These are phyloP conservation scores for bread wheat (Triticum aestivum) DNA, from an alignment of 176 grass and related monocot genomes.

Conservation along the genomic window IWGSC_CS_RefSeq_v2.1 NC_057795.1:26754621-26755120, in stretches of 20 bases:
- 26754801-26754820: background rate
- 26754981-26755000: conserved; percentile 30
- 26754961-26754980: conserved; percentile 37
- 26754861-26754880: background rate
- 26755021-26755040: background rate
- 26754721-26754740: background rate
- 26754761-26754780: background rate
- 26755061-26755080: conserved; percentile 18
- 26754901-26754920: background rate
- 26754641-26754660: background rate
- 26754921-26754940: conserved; percentile 20
- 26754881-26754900: background rate
- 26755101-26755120: conserved; percentile 15
- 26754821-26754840: background rate
- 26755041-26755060: conserved; percentile 42
- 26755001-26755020: conserved; percentile 36
- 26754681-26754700: background rate
- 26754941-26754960: conserved; percentile 30
- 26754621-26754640: background rate
- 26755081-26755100: conserved; percentile 40
- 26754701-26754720: background rate
- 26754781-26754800: background rate
- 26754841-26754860: background rate
- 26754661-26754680: background rate
- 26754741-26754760: background rate